A percentile compares a stretch with the other conserved stretches of the same genome.
Evolutionary conservation across 176 grass and related monocot species (phyloP).

Genomic region (Canna indica): DNA sequence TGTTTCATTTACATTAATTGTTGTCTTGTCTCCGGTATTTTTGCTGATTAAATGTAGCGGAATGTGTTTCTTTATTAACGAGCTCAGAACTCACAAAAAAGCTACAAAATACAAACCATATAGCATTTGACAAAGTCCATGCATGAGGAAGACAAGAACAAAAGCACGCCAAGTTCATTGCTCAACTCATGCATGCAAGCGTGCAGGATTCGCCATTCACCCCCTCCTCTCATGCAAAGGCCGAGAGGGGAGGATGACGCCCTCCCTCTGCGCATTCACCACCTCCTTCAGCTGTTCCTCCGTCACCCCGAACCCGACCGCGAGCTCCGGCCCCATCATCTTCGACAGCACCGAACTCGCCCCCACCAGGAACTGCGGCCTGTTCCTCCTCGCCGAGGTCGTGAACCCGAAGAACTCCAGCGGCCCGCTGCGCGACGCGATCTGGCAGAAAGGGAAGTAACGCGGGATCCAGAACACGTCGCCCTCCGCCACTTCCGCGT

Average conservation of each 20-base stretch:
- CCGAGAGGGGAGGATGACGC: constrained; percentile 43
- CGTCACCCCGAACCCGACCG: constrained; percentile 46
- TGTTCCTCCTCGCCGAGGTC: constrained; percentile 62
- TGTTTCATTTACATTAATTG: no score
- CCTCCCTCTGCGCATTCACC: constrained; percentile 37
- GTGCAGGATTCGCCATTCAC: not conserved
- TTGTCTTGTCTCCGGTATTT: no score
- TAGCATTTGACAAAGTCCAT: no score
- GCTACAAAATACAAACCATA: no score
- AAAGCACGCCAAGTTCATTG: not conserved
- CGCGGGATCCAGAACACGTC: constrained; percentile 88
- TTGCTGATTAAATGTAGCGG: no score
- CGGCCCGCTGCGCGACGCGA: constrained; percentile 49
- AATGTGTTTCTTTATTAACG: no score
- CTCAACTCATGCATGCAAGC: constrained; percentile 1
- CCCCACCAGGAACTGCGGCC: constrained; percentile 65
- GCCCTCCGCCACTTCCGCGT: constrained; percentile 33
- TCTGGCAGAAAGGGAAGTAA: constrained; percentile 78
- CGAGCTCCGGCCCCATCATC: constrained; percentile 65
- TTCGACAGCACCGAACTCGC: constrained; percentile 37
- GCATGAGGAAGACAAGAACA: no score
- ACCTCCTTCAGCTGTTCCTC: constrained; percentile 34
- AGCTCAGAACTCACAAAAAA: no score
- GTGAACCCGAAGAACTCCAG: constrained; percentile 91
- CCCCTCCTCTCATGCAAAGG: constrained; percentile 18